phyloP scores from a whole-genome alignment of 805 yeast species.

The Nakazawaea wyomingensis region DNA sequence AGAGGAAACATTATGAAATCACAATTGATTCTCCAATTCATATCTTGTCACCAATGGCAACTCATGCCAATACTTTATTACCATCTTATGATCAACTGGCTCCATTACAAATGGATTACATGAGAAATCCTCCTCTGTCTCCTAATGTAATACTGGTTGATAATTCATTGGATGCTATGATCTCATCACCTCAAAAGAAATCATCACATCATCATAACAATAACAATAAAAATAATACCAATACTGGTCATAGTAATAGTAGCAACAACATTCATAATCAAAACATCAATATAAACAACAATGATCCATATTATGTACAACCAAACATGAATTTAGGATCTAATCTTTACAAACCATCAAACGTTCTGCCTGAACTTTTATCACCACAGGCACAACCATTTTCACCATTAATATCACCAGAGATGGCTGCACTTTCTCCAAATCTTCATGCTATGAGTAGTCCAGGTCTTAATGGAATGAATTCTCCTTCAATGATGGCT shows the following conservation, averaged over 20 bases:
- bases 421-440: slow-evolving; percentile 24
- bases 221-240: too few species aligned
- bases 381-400: slow-evolving; percentile 66
- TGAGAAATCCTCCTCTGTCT: slow-evolving; percentile 32
- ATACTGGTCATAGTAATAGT: too few species aligned
- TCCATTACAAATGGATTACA: background rate
- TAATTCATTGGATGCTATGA: slow-evolving; percentile 22
- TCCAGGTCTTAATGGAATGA: slow-evolving; percentile 3
- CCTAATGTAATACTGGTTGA: slow-evolving; percentile 51
- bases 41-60: slow-evolving; percentile 68
- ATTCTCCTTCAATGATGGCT: slow-evolving; percentile 33
- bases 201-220: too few species aligned
- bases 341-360: slow-evolving; percentile 52
- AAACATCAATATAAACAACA: too few species aligned
- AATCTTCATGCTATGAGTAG: slow-evolving; percentile 15
- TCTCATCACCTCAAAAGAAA: slow-evolving; percentile 9
- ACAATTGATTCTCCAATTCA: slow-evolving; percentile 94
- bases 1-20: slow-evolving; percentile 89
- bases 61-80: slow-evolving; percentile 71
- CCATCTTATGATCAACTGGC: slow-evolving; percentile 55
- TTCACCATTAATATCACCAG: slow-evolving; percentile 37
- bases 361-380: slow-evolving; percentile 37
- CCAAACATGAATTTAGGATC: slow-evolving; percentile 29
- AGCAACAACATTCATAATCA: too few species aligned
- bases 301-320: background rate